These are phyloP conservation scores for Phytophthora tubulina DNA, from an alignment of 352 stramenopile species.

Conservation along the genomic window DNA sequence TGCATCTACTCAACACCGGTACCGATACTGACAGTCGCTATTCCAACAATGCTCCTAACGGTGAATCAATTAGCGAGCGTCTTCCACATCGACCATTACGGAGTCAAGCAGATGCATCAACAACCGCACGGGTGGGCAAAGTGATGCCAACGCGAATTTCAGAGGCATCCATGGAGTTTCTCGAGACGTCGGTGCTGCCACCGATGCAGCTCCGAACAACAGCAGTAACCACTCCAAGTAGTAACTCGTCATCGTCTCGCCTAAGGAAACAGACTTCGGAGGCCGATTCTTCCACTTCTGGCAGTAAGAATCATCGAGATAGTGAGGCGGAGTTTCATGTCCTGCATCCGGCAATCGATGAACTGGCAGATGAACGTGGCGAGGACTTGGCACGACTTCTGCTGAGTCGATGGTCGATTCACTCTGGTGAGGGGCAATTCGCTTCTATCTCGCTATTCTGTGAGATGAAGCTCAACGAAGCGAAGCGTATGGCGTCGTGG, in stretches of 20 bases:
- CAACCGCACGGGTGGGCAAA: slow-evolving; percentile 19
- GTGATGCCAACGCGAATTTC: slow-evolving; percentile 44
- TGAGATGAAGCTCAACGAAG: slow-evolving; percentile 84
- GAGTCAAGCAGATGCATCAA: background rate
- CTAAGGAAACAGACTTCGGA: slow-evolving; percentile 6
- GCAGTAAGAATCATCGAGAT: slow-evolving; percentile 27
- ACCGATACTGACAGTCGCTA: slow-evolving; percentile 1
- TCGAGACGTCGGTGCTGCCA: slow-evolving; percentile 49
- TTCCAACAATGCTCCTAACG: slow-evolving; percentile 6
- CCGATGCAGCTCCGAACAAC: slow-evolving; percentile 48
- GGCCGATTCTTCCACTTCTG: background rate
- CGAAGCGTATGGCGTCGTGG: slow-evolving; percentile 77
- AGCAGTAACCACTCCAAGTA: slow-evolving; percentile 18
- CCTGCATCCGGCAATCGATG: slow-evolving; percentile 67
- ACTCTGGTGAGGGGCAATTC: slow-evolving; percentile 64
- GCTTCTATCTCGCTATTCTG: slow-evolving; percentile 77
- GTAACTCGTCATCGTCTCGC: slow-evolving; percentile 12
- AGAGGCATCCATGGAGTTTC: slow-evolving; percentile 39
- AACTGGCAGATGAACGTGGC: slow-evolving; percentile 57
- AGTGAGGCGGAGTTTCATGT: slow-evolving; percentile 57
- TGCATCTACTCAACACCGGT: slow-evolving; percentile 31
- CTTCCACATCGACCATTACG: slow-evolving; percentile 27
- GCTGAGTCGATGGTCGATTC: slow-evolving; percentile 74
- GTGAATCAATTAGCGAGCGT: slow-evolving; percentile 24
- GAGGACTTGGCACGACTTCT: slow-evolving; percentile 66